These are phyloP conservation scores for Elasticomyces elasticus DNA, from an alignment of 495 filamentous ascomycete species.

Conservation along the genomic window DNA sequence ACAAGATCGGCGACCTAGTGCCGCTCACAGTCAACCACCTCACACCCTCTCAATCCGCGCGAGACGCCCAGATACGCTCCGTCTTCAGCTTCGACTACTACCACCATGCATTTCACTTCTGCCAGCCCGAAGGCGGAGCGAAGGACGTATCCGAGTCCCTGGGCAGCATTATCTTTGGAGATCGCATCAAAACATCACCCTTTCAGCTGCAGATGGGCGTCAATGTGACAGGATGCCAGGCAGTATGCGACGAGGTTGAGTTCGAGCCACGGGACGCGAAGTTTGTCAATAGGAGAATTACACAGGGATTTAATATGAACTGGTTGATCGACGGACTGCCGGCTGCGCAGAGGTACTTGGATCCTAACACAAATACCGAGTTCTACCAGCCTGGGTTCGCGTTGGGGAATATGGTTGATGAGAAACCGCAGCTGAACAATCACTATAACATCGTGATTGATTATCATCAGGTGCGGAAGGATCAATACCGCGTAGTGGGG, in stretches of 20 bases:
- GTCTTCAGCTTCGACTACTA: conserved; percentile 95
- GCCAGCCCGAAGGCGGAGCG: conserved; percentile 62
- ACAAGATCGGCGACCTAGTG: conserved; percentile 64
- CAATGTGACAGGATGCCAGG: conserved; percentile 73
- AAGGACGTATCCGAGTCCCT: conserved; percentile 74
- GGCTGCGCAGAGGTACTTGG: conserved; percentile 66
- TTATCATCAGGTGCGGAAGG: conserved; percentile 63
- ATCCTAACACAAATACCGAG: conserved; percentile 58
- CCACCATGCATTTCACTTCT: conserved; percentile 75
- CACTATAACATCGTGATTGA: conserved; percentile 93
- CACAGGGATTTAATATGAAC: conserved; percentile 77
- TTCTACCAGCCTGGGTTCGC: conserved; percentile 86
- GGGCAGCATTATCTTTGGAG: conserved; percentile 92
- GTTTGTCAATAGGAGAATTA: conserved; percentile 75
- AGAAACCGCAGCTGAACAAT: conserved; percentile 63
- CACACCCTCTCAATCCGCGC: conserved; percentile 66
- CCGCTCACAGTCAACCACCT: conserved; percentile 86
- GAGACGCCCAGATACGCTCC: conserved; percentile 73
- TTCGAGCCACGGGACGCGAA: conserved; percentile 59
- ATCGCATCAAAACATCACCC: conserved; percentile 85
- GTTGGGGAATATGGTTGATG: conserved; percentile 48
- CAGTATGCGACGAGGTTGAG: conserved; percentile 52
- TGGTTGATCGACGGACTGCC: conserved; percentile 93
- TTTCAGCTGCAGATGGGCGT: conserved; percentile 74
- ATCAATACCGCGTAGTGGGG: conserved; percentile 78